These are phyloP conservation scores for Chaetomiaceae sp. DNA, from an alignment of 2,329 filamentous ascomycete genomes.

Conservation along the genomic window DNA sequence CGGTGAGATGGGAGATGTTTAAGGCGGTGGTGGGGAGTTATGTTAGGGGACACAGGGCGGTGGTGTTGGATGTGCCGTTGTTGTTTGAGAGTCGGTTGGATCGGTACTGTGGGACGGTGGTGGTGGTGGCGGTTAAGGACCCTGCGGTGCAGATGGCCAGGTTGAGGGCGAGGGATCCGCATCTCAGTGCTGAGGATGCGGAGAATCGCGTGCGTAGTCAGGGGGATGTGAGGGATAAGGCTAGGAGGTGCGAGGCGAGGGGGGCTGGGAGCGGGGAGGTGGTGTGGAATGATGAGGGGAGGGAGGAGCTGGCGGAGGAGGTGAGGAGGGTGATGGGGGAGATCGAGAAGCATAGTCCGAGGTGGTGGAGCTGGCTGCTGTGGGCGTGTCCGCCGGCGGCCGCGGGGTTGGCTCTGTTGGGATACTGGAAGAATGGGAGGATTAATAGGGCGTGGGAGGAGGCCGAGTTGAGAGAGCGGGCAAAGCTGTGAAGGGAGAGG, in stretches of 20 bases:
- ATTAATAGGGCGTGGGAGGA: constrained; percentile 68
- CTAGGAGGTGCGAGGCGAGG: constrained; percentile 64
- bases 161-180: constrained; percentile 67
- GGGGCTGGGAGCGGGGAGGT: constrained; percentile 65
- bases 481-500: constrained; percentile 34
- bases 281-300: constrained; percentile 83
- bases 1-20: constrained; percentile 79
- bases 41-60: constrained; percentile 73
- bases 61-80: constrained; percentile 86
- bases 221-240: constrained; percentile 80
- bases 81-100: constrained; percentile 89
- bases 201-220: constrained; percentile 82
- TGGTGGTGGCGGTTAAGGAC: constrained; percentile 82
- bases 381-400: constrained; percentile 71
- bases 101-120: constrained; percentile 73
- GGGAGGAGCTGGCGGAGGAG: constrained; percentile 62
- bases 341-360: constrained; percentile 60
- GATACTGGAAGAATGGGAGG: constrained; percentile 64
- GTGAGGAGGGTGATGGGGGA: constrained; percentile 61
- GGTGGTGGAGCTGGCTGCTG: constrained; percentile 78
- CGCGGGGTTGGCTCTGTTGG: constrained; percentile 62
- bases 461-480: constrained; percentile 45
- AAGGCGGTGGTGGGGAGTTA: constrained; percentile 68
- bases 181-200: constrained; percentile 80
- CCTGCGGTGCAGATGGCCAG: constrained; percentile 77